Base-by-base conservation (phyloP, 352 stramenopile genomes). In the Pythium vanterpoolii region DNA sequence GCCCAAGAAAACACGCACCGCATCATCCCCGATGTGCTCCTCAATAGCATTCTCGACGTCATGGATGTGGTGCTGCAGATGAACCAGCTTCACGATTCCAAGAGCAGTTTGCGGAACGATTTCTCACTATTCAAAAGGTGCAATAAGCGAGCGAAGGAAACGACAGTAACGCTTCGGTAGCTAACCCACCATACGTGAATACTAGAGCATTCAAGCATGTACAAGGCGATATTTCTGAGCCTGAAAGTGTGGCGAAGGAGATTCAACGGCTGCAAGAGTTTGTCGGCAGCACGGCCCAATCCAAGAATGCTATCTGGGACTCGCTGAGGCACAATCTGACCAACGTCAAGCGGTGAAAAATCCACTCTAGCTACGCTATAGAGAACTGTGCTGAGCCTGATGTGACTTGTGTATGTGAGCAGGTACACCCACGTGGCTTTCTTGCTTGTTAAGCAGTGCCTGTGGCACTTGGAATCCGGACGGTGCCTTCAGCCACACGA, bases 71-170 rank as follows among this genome's bases (percentile, higher is more conserved):
- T 89, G 39, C 8, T 89, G 34, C 71, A 89, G 53, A 66, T 90
- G 34, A 89, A 83, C 19, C 71, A 86, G 26, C 68, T 92, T 14
- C 73, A 87, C 26, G 81, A 92, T 43, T 73, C 62, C 8, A 92
- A 90, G 36, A 80, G 69, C 47, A 83, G 80, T 66, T 55, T 90
- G 3, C 75, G 74, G 11, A 90, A 90, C 56, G 83, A 92, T 56
- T 92, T 90, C 31, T 80, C 78, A 0, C 70, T 89, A 4, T 90
- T 83, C 56, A 92, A 92, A 60, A 66, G 83, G 75, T 89, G 49
- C 7, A 9, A 24, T 40, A 4, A 33, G 28, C 34, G n/a, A n/a
- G 19, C 10, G 3, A 26, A 33, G 28, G 11, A 36, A 10, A 40
- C 18, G 46, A 28, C n/a, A 46, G n/a, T 9, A 16, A 42, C 19